A percentile compares a stretch with the other conserved stretches of the same genome.
These are phyloP conservation scores for Fallopia convolvulus DNA, from an alignment of 148 eudicot genomes.

Conservation along the genomic window DNA sequence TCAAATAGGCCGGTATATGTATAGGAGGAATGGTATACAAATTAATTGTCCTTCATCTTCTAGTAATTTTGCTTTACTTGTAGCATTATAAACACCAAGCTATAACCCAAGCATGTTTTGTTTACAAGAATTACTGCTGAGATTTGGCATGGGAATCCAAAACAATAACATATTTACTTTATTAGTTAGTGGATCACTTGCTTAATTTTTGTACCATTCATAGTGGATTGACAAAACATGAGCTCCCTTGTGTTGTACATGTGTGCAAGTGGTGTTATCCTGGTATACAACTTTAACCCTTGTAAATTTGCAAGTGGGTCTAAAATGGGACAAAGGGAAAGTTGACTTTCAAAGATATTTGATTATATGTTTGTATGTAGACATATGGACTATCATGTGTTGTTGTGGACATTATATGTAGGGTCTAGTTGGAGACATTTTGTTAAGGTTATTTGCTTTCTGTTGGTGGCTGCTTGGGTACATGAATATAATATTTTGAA, in stretches of 20 bases:
- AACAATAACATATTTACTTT: background rate
- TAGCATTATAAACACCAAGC: background rate
- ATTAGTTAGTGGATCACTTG: background rate
- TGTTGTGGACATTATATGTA: background rate
- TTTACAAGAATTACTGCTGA: background rate
- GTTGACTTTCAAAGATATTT: background rate
- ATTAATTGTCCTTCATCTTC: background rate
- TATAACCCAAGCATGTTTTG: background rate
- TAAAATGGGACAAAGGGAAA: background rate
- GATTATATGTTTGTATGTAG: background rate
- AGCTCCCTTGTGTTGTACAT: background rate
- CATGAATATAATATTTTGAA: too few relatives aligned
- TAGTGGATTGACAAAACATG: background rate
- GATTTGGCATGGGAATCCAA: background rate
- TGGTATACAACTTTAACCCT: background rate
- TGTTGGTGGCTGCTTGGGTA: too few relatives aligned
- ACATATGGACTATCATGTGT: background rate
- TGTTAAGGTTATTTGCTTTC: background rate
- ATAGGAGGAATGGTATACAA: constrained; percentile 2
- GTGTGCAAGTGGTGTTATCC: background rate
- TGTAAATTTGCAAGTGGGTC: background rate
- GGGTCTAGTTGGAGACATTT: background rate
- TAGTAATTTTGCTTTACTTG: background rate
- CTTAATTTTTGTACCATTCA: background rate
- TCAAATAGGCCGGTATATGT: constrained; percentile 2